These are phyloP conservation scores for Russula earlei DNA, from an alignment of 768 basidiomycete species.

Conservation along the genomic window DNA sequence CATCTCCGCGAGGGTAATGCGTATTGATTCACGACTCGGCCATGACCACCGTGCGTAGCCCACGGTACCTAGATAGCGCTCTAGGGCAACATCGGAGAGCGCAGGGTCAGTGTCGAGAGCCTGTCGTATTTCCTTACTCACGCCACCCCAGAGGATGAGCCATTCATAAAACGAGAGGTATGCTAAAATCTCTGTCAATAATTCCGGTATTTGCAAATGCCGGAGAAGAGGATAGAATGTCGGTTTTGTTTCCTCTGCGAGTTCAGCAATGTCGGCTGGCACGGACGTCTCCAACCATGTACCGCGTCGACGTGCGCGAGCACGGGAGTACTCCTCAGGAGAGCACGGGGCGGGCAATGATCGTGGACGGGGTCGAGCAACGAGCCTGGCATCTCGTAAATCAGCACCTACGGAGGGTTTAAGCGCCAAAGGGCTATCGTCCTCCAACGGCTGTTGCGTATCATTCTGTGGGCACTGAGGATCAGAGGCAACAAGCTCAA, in stretches of 20 bases:
- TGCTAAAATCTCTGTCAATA: slow-evolving; percentile 46
- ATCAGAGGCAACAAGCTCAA: neutral
- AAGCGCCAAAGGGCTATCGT: neutral
- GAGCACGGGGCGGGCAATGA: slow-evolving; percentile 21
- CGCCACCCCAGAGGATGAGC: slow-evolving; percentile 43
- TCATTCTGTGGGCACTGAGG: neutral
- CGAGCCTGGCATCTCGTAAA: too few relatives aligned
- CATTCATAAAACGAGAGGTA: slow-evolving; percentile 69
- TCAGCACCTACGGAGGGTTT: slow-evolving; percentile 2
- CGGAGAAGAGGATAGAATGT: slow-evolving; percentile 41
- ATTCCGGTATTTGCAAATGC: slow-evolving; percentile 43
- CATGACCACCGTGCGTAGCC: slow-evolving; percentile 65
- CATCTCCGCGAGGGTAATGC: slow-evolving; percentile 65
- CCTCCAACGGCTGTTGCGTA: neutral
- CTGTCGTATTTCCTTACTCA: slow-evolving; percentile 45
- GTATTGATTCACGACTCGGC: slow-evolving; percentile 44
- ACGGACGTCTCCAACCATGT: slow-evolving; percentile 32
- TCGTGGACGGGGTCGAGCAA: slow-evolving; percentile 11
- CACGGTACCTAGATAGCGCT: slow-evolving; percentile 58
- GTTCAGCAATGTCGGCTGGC: slow-evolving; percentile 29
- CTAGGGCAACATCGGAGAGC: slow-evolving; percentile 56
- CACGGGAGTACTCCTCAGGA: slow-evolving; percentile 33
- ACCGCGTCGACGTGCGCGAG: slow-evolving; percentile 34
- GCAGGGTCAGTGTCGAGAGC: slow-evolving; percentile 39
- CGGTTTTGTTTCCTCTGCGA: slow-evolving; percentile 23